Evolutionary conservation across 495 filamentous ascomycete species (phyloP), one percentile per base, ranked within the genome.

Genomic region (Hypoxylon lienhwacheense): DNA sequence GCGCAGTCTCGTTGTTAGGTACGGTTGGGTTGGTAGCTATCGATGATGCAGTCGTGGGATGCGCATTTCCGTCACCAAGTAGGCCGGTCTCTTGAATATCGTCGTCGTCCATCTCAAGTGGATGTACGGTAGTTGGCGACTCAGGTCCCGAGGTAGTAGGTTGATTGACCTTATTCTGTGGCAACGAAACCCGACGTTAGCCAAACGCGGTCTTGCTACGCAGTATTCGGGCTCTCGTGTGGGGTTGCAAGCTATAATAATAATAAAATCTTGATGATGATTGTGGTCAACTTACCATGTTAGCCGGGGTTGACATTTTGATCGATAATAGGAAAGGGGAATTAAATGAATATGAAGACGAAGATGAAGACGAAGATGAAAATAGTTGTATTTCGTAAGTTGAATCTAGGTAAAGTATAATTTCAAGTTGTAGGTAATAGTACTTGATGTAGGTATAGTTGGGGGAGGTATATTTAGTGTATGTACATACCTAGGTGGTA

Each of bases 51-150:
- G 80, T 65, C 45, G 58, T 61, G 60, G 66, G 61, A 66, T 70
- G 42, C 67, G 63, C 49, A 65, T 54, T 55, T 36, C 73, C 67
- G 66, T 71, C 52, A 66, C 70, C 64, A 34, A 75, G 61, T 47
- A 79, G 44, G 47, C 76, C 72, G 32, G 75, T 73, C 54, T 91
- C 88, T 64, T 87, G 84, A 36, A 83, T 73, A 54, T 82, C 79
- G 57, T 93, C 90, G 78, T 95, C 90, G 61, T 93, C 88, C 75
- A 93, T 90, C 60, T 93, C 88, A 61, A 92, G 75, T 8, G 85
- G 85, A 58, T 85, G 81, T 29, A 85, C 89, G 17, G 91, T 95
- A 0, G 88, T 92, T 5, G 89, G 89, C 12, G 90, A 95, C 69
- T 95, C 89, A 34, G 90, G 73, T n/a, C n/a, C n/a, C 11, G 51